phyloP scores from a whole-genome alignment of 2,329 filamentous ascomycete genomes.

The Aspergillus fumigatiaffinis region DNA sequence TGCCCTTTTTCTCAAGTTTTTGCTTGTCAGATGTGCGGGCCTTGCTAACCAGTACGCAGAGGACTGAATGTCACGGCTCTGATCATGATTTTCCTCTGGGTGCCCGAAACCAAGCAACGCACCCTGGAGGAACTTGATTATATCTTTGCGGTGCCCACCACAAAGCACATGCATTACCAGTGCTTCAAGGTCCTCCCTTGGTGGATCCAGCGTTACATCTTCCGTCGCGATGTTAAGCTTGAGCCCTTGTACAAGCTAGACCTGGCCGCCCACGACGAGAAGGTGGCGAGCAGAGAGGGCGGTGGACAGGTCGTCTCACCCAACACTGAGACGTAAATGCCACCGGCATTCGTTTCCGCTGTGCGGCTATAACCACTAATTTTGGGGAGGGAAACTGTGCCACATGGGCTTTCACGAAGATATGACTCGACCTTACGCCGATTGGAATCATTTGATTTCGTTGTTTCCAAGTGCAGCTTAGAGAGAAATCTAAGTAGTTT shows the following conservation, averaged over 20 bases:
- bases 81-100: conserved; percentile 60
- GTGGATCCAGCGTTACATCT: conserved; percentile 57
- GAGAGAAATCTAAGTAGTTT: not conserved
- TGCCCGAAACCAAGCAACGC: conserved; percentile 55
- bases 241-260: conserved; percentile 53
- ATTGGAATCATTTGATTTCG: not conserved
- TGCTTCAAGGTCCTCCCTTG: conserved; percentile 55
- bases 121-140: conserved; percentile 57
- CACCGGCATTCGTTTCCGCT: not conserved
- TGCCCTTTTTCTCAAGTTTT: too few relatives aligned
- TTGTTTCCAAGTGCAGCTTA: not conserved
- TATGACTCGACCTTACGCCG: not conserved
- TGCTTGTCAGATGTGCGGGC: not conserved
- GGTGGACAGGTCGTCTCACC: not conserved
- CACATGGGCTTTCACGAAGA: not conserved
- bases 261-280: not conserved
- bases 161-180: conserved; percentile 57
- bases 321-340: not conserved
- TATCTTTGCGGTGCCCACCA: conserved; percentile 56
- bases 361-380: not conserved
- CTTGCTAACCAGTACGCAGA: conserved; percentile 18
- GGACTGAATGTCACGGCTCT: conserved; percentile 59
- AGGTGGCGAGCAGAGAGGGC: not conserved
- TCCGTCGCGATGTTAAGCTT: conserved; percentile 46
- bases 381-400: not conserved